Evolutionary conservation across 2,329 filamentous ascomycete species (phyloP), one percentile per base, ranked within the genome.

Genomic region (Hansfordia pulvinata): DNA sequence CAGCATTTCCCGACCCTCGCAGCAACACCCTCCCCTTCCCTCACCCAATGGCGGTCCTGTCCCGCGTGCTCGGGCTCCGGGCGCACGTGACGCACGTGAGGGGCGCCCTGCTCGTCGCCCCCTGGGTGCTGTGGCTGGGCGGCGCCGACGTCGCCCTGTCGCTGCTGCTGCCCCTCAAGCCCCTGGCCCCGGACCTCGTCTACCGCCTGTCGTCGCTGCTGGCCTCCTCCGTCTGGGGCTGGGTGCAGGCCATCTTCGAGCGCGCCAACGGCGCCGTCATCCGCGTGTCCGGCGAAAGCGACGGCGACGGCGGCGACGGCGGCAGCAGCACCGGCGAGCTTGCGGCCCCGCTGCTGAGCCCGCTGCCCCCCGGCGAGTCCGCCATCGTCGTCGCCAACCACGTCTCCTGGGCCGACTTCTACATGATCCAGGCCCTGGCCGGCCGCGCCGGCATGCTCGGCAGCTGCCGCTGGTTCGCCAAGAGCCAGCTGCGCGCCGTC

Each of bases 381-480:
- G 69, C 68, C 28, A 62, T 76, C 28, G 64, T 76, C 17, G 50
- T 76, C 28, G 53, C 60, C 28, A 73, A 76, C 42, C 70, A 75
- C 46, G 60, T 72, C 20, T 58, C 56, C 27, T 76, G 69, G 70
- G 55, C 59, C 30, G 70, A 76, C 45, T 74, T 76, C 29, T 76
- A 73, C 51, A 62, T 74, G 55, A 67, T 75, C 35, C 69, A 76
- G 46, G 59, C 60, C 19, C 46, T 73, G 21, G 69, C 69, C 10
- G 38, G 61, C 25, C 52, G 52, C 21, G 49, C 62, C 9, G 58
- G 56, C 29, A 76, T 76, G 72, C 56, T 76, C 6, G 56, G 63
- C n/a, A 55, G 65, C 26, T 73, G 65, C 40, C 60, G 68, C 16
- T 76, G 69, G 56, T 74, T 76, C 42, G 64, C 69, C 30, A 76